Conservation (phyloP, 257 asterid genomes). For the Datura wrightii region DNA sequence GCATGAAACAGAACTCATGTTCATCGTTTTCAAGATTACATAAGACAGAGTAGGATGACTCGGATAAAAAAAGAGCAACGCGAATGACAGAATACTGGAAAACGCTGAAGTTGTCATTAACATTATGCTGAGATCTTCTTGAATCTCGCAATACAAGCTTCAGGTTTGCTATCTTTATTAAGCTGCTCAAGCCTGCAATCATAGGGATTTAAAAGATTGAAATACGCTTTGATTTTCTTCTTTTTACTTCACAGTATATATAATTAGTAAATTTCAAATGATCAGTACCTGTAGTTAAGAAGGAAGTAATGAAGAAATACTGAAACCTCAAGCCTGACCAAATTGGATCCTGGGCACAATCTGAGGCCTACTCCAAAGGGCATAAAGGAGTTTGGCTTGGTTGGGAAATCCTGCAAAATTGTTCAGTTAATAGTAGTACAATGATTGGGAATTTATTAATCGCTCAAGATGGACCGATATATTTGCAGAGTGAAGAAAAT, state of each 20-base stretch:
- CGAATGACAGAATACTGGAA: not conserved
- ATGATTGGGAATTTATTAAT: no score
- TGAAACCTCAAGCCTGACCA: not conserved
- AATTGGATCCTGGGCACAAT: not conserved
- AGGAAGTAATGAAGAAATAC: not conserved
- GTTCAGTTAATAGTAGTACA: no score
- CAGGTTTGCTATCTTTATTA: not conserved
- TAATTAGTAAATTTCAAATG: not conserved
- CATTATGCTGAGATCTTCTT: conserved; percentile 1
- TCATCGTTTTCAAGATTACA: no score
- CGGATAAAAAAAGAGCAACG: not conserved
- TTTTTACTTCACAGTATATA: no score
- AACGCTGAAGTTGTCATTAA: not conserved
- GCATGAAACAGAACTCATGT: no score
- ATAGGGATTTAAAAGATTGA: not conserved
- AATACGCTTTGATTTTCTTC: not conserved
- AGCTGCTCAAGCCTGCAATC: not conserved
- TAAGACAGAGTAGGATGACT: no score
- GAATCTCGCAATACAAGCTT: conserved; percentile 29
- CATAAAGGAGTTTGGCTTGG: not conserved
- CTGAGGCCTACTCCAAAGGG: not conserved
- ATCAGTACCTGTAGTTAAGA: not conserved
- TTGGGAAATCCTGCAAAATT: not conserved
- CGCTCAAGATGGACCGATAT: no score
- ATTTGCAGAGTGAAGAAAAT: no score